Base-by-base conservation (phyloP, 192 early-diverging fungal genomes). In the Podila horticola region DNA sequence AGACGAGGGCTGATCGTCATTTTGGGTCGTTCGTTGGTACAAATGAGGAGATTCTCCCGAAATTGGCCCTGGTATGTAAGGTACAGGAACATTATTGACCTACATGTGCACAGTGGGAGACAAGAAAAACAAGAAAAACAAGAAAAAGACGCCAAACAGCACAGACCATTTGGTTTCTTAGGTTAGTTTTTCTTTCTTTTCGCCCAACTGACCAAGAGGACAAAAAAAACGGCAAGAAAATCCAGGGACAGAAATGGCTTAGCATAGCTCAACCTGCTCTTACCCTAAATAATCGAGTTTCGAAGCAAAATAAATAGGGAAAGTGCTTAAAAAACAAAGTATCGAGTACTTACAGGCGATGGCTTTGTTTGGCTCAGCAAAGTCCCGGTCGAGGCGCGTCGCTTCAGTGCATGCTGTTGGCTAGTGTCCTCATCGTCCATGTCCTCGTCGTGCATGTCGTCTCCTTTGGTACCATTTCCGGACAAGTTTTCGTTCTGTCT, bases 311-410 rank as follows among this genome's bases (percentile, higher is more conserved):
- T 10, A 9, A 12, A 41, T 17, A 52, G 51, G 13, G 51, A 5
- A 5, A 5, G 22, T n/a, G n/a, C 22, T 15, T 2, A 52, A 52
- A 22, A 52, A 19, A 50, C 3, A 52, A 5, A 29, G 9, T 20
- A 33, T 62, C 8, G 2, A 36, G 13, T 11, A 58, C 74, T 61
- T 76, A 76, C 74, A n/a, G 58, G 41, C 12, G 70, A 57, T 10
- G 24, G 49, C 26, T 62, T 34, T n/a, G 57, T 24, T 24, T 69
- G 66, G 29, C 20, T 68, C 15, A 66, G 22, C 24, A 81, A 33
- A 5, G 70, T 81, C 10, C 77, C 77, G 11, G 77, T 72, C n/a
- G 77, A 81, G 2, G 71, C 77, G 60, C 68, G 66, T 5, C 77
- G 77, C 48, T 81, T 81, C n/a, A 81, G 63, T 3, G 66, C 33